These are phyloP conservation scores for Carex myosuroides DNA, from an alignment of 176 grass and related monocot genomes.

Conservation along the genomic window DNA sequence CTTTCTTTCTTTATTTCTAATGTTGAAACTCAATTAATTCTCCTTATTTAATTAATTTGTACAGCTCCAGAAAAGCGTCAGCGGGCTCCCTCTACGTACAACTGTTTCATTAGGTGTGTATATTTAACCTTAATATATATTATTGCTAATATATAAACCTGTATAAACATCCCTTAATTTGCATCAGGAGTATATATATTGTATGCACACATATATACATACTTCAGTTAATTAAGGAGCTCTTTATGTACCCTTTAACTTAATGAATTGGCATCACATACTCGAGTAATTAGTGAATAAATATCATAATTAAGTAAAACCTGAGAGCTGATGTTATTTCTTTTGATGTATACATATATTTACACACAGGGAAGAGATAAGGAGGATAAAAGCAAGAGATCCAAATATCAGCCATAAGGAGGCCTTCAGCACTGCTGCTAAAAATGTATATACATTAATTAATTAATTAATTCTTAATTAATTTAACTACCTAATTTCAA, in stretches of 20 bases:
- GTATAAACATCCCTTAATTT: too few relatives aligned
- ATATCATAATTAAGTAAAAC: too few relatives aligned
- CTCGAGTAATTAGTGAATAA: too few relatives aligned
- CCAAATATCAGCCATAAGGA: constrained; percentile 83
- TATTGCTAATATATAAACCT: neutral
- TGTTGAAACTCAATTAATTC: neutral
- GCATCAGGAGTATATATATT: too few relatives aligned
- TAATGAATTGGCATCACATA: too few relatives aligned
- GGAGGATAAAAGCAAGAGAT: constrained; percentile 82
- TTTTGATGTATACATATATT: neutral
- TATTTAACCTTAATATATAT: neutral
- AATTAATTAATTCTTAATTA: neutral
- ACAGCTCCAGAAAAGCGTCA: constrained; percentile 73
- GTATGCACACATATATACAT: too few relatives aligned
- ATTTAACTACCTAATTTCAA: neutral
- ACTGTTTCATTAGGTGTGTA: constrained; percentile 76
- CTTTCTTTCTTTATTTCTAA: neutral
- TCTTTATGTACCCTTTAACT: too few relatives aligned
- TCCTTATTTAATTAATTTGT: neutral
- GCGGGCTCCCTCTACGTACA: constrained; percentile 78
- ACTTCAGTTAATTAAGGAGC: too few relatives aligned
- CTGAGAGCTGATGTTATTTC: neutral
- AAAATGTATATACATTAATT: constrained; percentile 41
- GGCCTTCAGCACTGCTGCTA: constrained; percentile 87
- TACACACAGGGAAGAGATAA: constrained; percentile 72